Base-by-base conservation (phyloP, 495 filamentous ascomycete species). In the Aspergillus mulundensis region DNA sequence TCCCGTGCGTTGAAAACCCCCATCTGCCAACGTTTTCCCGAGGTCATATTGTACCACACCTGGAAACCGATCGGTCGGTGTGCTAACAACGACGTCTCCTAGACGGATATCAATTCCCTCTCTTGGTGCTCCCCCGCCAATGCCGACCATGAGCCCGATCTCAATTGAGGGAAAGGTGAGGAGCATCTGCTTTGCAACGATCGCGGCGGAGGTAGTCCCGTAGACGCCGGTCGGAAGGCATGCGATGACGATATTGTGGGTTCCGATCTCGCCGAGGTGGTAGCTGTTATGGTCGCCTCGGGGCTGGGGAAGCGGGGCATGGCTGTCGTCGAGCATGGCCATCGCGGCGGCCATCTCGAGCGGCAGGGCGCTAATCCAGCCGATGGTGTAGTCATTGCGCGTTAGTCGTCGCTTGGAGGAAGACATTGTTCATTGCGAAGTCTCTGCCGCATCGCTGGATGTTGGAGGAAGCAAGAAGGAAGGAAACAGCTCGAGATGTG, bases 31-130 rank as follows among this genome's bases (percentile, higher is more conserved):
- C 7, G 41, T 44, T 3, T 44, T 44, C 6, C 41, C 41, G 39
- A 63, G 65, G 39, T 72, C 68, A 51, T 69, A 72, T 41, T 75
- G 72, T 1, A 75, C 41, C 0, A 66, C 71, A 0, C 71, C 71
- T 8, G 60, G 59, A 48, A 43, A 39, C 0, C 11, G 16, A 0
- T 30, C 32, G 14, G 24, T 54, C 4, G 68, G 66, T 3, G 54
- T 53, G 39, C 70, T 71, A 19, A 74, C 67, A 0, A 74, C 70
- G 1, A 76, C 54, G 60, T 74, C 68, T 0, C 73, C 71, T 0
- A 76, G 61, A 12, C 70, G 56, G 24, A 74, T 66, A 61, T 70
- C 66, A 28, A 28, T 8, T n/a, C 41, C 53, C 7, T 38, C 2
- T 7, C n/a, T 18, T 2, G 72, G 72, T 3, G 66, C 61, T 0